Evolutionary conservation across 2,329 filamentous ascomycete genomes (phyloP).

Genomic region (Aspergillus vadensis): DNA sequence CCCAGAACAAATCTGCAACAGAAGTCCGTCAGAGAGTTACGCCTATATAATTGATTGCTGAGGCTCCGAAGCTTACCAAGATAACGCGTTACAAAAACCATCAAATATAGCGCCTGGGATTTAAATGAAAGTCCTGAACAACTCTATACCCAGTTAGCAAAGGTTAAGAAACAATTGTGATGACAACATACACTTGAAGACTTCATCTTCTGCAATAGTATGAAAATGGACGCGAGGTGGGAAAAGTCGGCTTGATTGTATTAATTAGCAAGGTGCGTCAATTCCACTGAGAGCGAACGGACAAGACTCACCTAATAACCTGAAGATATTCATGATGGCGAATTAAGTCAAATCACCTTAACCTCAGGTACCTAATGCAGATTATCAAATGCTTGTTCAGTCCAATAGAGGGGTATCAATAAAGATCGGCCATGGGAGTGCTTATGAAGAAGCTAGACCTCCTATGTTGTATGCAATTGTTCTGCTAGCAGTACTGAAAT

Average conservation of each 20-base stretch:
- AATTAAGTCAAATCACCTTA: neutral
- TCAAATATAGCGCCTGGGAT: conserved; percentile 89
- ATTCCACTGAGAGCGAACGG: neutral
- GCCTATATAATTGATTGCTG: neutral
- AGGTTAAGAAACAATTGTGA: neutral
- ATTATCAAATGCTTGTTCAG: neutral
- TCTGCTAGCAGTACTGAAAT: neutral
- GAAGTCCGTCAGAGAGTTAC: neutral
- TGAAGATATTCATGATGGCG: conserved; percentile 68
- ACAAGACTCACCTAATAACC: conserved; percentile 59
- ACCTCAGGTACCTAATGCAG: neutral
- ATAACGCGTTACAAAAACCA: conserved; percentile 93
- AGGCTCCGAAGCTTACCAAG: conserved; percentile 61
- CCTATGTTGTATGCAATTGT: neutral
- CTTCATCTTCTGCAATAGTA: conserved; percentile 95
- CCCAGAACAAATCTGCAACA: conserved; percentile 77
- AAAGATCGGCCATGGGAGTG: conserved; percentile 12
- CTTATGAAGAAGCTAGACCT: neutral
- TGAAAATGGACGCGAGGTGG: conserved; percentile 90
- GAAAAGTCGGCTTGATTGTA: conserved; percentile 77
- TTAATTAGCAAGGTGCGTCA: conserved; percentile 17
- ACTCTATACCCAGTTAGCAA: conserved; percentile 60
- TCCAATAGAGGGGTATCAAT: neutral
- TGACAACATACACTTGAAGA: conserved; percentile 73
- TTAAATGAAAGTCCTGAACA: conserved; percentile 98